A percentile compares a stretch with the other conserved stretches of the same genome.
phyloP scores from a whole-genome alignment of 2,329 filamentous ascomycete genomes.

The Cladophialophora exuberans region DNA sequence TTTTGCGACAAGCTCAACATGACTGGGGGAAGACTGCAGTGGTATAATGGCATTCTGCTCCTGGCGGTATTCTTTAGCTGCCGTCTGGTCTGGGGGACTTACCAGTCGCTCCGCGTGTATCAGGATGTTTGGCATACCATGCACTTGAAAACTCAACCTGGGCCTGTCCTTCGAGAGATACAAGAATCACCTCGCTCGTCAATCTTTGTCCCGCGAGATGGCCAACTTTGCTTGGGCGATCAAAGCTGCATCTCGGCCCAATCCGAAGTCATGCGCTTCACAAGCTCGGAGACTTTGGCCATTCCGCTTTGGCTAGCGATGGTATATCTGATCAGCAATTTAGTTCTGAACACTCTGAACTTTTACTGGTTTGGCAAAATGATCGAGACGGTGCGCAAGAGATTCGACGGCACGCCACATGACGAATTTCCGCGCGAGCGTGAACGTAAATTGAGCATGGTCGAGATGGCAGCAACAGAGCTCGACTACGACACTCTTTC shows the following conservation, averaged over 20 bases:
- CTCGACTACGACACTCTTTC: conserved; percentile 36
- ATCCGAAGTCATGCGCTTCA: conserved; percentile 55
- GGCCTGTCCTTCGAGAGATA: conserved; percentile 37
- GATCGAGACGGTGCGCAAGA: conserved; percentile 66
- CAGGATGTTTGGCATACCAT: conserved; percentile 61
- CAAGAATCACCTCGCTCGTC: conserved; percentile 14
- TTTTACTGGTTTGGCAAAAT: conserved; percentile 71
- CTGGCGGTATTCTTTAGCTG: conserved; percentile 64
- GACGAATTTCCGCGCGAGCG: conserved; percentile 34
- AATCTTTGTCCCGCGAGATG: conserved; percentile 36
- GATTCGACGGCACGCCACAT: conserved; percentile 56
- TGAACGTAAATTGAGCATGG: conserved; percentile 32
- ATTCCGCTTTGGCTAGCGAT: conserved; percentile 62
- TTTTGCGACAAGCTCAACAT: conserved; percentile 70
- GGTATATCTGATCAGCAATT: conserved; percentile 62
- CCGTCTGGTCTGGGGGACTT: conserved; percentile 66
- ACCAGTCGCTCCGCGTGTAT: conserved; percentile 62
- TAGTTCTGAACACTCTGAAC: conserved; percentile 65
- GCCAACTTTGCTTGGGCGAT: conserved; percentile 41
- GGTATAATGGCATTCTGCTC: conserved; percentile 65
- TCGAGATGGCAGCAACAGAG: conserved; percentile 30
- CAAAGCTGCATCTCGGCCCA: conserved; percentile 45
- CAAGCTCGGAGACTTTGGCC: conserved; percentile 40
- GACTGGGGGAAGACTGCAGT: conserved; percentile 63
- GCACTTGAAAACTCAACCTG: conserved; percentile 42